A percentile compares a stretch with the other conserved stretches of the same genome.
Evolutionary conservation across 2,329 filamentous ascomycete species (phyloP).

Genomic region (Fusarium annulatum): DNA sequence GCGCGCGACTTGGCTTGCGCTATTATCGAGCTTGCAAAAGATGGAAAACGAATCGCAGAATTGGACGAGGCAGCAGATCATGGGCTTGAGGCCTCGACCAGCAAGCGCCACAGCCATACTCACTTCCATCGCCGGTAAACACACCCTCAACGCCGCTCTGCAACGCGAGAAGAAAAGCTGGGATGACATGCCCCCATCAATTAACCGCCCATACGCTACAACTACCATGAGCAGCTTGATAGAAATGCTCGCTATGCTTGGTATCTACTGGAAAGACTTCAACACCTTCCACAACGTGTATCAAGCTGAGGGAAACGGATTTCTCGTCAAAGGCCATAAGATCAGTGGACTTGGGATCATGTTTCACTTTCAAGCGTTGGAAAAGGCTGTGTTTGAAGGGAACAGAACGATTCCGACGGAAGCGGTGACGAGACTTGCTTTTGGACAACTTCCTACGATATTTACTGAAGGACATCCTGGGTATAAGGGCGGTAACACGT

Average conservation of each 20-base stretch:
- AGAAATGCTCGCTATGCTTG: conserved; percentile 22
- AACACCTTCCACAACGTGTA: conserved; percentile 6
- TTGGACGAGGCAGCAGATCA: conserved; percentile 24
- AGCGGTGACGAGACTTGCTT: not conserved
- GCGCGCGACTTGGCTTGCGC: conserved; percentile 8
- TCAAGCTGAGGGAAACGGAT: conserved; percentile 16
- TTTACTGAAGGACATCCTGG: fast-evolving
- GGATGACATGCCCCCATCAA: conserved; percentile 15
- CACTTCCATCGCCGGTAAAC: conserved; percentile 5
- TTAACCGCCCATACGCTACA: conserved; percentile 15
- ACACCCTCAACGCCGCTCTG: not conserved
- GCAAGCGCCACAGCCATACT: conserved; percentile 8
- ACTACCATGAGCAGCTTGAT: conserved; percentile 20
- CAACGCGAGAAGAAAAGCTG: conserved; percentile 21
- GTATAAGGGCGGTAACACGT: fast-evolving
- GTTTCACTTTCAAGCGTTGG: conserved; percentile 14
- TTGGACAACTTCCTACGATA: conserved; percentile 15
- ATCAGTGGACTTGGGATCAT: conserved; percentile 15
- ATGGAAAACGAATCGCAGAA: conserved; percentile 24
- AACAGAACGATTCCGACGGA: conserved; percentile 2
- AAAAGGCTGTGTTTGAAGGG: conserved; percentile 11
- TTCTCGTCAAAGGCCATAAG: conserved; percentile 9
- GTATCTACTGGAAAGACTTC: conserved; percentile 23
- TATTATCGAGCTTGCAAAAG: conserved; percentile 9
- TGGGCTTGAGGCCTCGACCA: conserved; percentile 8